Evolutionary conservation across 441 rosid species (phyloP).

Genomic region (Erodium trifolium): DNA sequence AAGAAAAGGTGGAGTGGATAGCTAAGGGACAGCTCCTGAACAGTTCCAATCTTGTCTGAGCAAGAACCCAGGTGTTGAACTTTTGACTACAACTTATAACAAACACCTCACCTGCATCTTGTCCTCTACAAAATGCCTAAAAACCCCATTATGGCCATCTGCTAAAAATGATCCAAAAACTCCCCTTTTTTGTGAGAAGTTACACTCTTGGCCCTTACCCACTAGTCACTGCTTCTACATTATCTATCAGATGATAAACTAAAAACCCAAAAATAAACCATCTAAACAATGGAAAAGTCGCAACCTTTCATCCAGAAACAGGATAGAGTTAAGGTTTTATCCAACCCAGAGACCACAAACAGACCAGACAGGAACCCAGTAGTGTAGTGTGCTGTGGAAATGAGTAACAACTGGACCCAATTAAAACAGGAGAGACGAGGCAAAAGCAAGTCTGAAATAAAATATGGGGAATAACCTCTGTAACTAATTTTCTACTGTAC

Average conservation of each 20-base stretch:
- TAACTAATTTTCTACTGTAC: too few relatives aligned
- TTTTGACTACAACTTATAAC: slow-evolving; percentile 23
- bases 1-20: not conserved
- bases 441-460: slow-evolving; percentile 18
- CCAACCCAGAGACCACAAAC: not conserved
- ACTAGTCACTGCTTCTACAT: not conserved
- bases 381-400: slow-evolving; percentile 1
- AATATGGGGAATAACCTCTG: too few relatives aligned
- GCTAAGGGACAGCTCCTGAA: slow-evolving; percentile 16
- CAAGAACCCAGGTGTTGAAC: slow-evolving; percentile 19
- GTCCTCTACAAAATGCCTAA: too few relatives aligned
- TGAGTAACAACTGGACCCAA: slow-evolving; percentile 11
- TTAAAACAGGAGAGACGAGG: slow-evolving; percentile 19
- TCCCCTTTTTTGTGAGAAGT: slow-evolving; percentile 21
- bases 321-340: not conserved
- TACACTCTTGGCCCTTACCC: slow-evolving; percentile 19
- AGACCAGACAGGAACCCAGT: not conserved
- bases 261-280: slow-evolving; percentile 18
- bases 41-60: slow-evolving; percentile 26
- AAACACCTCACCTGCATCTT: slow-evolving; percentile 6
- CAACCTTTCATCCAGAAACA: not conserved
- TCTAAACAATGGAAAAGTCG: not conserved
- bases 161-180: slow-evolving; percentile 20
- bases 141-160: not conserved
- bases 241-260: not conserved